phyloP scores from a whole-genome alignment of 306 rosid species.

The Cicer bijugum region DNA sequence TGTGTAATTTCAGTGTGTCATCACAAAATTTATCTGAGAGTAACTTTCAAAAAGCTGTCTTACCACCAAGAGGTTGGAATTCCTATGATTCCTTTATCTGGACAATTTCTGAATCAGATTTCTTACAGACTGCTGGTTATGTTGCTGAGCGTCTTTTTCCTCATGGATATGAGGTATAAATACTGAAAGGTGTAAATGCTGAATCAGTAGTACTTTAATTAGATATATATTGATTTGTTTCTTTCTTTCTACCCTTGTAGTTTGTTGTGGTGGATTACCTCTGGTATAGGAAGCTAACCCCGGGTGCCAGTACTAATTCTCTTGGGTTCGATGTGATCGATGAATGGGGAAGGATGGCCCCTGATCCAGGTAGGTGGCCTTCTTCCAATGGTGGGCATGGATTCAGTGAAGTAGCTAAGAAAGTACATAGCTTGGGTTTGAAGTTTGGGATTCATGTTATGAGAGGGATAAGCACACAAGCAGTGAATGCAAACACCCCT shows the following conservation, averaged over 20 bases:
- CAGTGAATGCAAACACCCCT: conserved; percentile 88
- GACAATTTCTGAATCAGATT: conserved; percentile 81
- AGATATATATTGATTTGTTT: conserved; percentile 28
- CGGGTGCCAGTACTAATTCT: conserved; percentile 78
- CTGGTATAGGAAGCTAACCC: conserved; percentile 84
- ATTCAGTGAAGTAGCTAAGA: conserved; percentile 66
- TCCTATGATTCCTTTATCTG: conserved; percentile 94
- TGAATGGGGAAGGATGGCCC: conserved; percentile 89
- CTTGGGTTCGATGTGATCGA: conserved; percentile 92
- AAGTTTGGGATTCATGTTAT: conserved; percentile 96
- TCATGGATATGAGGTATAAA: conserved; percentile 78
- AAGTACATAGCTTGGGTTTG: conserved; percentile 83
- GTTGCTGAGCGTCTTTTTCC: conserved; percentile 59
- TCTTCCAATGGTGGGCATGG: conserved; percentile 82
- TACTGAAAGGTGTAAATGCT: conserved; percentile 2
- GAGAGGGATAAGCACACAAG: conserved; percentile 99
- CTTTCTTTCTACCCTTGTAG: conserved; percentile 54
- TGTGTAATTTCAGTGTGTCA: conserved; percentile 58
- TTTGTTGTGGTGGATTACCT: conserved; percentile 95
- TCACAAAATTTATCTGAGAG: conserved; percentile 47
- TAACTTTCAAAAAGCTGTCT: conserved; percentile 51
- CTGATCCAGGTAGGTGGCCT: conserved; percentile 94
- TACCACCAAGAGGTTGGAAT: conserved; percentile 99
- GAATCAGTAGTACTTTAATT: conserved; percentile 31
- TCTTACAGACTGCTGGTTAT: conserved; percentile 64